A percentile compares a stretch with the other conserved stretches of the same genome.
Conservation (phyloP, 2,329 filamentous ascomycete species). For the Zymoseptoria passerinii region DNA sequence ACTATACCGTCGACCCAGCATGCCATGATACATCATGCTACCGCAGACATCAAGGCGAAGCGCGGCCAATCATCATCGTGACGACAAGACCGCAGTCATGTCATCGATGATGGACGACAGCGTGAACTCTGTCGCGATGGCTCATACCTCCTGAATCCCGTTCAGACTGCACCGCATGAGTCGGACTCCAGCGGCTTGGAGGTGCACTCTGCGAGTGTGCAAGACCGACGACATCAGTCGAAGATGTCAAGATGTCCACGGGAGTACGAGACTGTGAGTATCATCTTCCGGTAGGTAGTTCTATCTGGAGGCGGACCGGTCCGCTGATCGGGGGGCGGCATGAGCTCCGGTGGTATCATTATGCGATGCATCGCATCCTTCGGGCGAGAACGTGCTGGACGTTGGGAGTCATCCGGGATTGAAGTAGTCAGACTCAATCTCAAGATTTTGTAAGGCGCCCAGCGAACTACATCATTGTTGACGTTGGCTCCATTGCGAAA, state of each 20-base stretch:
- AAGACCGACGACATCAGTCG: too few species aligned
- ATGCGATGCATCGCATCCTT: neutral
- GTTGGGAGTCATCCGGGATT: neutral
- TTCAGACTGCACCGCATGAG: too few species aligned
- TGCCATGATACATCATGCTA: neutral
- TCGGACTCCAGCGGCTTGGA: too few species aligned
- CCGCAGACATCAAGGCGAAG: neutral
- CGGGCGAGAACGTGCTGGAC: neutral
- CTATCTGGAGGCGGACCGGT: neutral
- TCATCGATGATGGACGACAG: neutral
- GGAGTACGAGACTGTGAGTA: too few species aligned
- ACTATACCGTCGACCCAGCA: neutral
- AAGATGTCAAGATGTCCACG: too few species aligned
- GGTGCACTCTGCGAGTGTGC: too few species aligned
- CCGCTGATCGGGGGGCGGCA: neutral
- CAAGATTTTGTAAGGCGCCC: neutral
- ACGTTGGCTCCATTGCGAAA: neutral
- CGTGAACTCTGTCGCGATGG: neutral
- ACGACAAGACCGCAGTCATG: conserved; percentile 6
- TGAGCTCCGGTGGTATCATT: neutral
- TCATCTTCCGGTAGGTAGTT: too few species aligned
- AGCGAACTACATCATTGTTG: neutral
- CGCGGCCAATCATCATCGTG: conserved; percentile 2
- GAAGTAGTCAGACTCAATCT: neutral
- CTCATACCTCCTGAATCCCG: neutral